These are phyloP conservation scores for Teunomyces barrocoloradensis DNA, from an alignment of 805 yeast genomes.

Conservation along the genomic window DNA sequence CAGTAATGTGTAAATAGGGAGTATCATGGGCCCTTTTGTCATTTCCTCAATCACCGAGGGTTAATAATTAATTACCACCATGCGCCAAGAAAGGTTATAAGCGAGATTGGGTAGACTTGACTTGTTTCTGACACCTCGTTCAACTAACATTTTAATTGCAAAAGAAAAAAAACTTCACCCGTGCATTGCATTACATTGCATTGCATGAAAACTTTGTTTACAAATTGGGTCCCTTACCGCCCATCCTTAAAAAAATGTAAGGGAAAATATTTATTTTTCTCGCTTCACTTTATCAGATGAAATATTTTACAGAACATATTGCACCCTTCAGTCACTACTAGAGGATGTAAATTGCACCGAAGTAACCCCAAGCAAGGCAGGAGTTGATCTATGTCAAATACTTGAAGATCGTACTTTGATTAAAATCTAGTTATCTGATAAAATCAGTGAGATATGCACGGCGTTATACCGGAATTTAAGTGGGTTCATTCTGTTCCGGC, in stretches of 20 bases:
- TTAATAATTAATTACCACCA: too few species aligned
- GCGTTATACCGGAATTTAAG: neutral
- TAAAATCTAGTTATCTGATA: neutral
- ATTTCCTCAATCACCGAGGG: too few species aligned
- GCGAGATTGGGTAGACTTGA: too few species aligned
- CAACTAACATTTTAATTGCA: too few species aligned
- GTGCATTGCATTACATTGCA: neutral
- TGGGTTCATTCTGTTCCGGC: neutral
- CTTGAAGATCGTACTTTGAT: neutral
- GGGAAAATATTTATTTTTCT: neutral
- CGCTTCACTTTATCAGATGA: neutral
- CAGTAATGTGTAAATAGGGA: too few species aligned
- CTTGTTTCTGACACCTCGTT: too few species aligned
- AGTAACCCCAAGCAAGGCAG: neutral
- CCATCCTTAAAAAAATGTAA: neutral
- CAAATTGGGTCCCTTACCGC: neutral
- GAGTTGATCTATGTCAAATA: neutral
- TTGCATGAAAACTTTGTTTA: neutral
- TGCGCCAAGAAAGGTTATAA: too few species aligned
- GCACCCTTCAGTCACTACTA: neutral
- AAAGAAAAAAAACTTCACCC: neutral
- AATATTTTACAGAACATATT: neutral
- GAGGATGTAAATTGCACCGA: neutral
- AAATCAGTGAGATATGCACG: neutral
- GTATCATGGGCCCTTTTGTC: too few species aligned